Conservation (phyloP, 2,329 filamentous ascomycete species). For the Colletotrichum lindemuthianum region DNA sequence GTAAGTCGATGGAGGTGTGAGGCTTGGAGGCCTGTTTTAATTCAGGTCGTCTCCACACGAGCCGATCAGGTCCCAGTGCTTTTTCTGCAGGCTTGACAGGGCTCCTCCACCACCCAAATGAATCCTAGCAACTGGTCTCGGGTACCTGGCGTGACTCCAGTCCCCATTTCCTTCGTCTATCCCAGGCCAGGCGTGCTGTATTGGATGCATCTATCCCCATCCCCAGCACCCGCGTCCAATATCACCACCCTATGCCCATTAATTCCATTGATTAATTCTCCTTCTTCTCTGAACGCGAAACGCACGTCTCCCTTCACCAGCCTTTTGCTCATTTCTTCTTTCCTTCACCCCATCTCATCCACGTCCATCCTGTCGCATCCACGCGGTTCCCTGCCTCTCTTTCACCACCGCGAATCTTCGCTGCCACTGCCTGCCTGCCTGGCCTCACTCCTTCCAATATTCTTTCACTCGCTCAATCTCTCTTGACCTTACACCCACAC, state of each 20-base stretch:
- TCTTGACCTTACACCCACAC: slow-evolving; percentile 3
- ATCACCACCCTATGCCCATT: slow-evolving; percentile 20
- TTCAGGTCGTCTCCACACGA: slow-evolving; percentile 27
- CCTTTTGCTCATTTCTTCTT: slow-evolving; percentile 6
- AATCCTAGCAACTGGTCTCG: slow-evolving; percentile 19
- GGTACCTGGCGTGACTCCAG: slow-evolving; percentile 27
- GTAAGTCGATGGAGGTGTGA: too few species aligned
- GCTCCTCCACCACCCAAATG: slow-evolving; percentile 4
- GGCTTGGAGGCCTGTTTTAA: slow-evolving; percentile 9
- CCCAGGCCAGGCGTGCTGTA: not conserved
- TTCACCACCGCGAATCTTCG: slow-evolving; percentile 19
- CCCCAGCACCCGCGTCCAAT: slow-evolving; percentile 24
- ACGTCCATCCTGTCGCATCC: not conserved
- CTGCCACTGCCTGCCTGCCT: not conserved
- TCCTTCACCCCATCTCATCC: slow-evolving; percentile 13
- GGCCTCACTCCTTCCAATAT: slow-evolving; percentile 22
- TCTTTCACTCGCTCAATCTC: slow-evolving; percentile 14
- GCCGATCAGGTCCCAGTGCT: slow-evolving; percentile 21
- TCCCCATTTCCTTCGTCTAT: slow-evolving; percentile 1
- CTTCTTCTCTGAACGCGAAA: slow-evolving; percentile 21
- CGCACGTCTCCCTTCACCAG: slow-evolving; percentile 23
- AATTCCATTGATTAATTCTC: slow-evolving; percentile 35
- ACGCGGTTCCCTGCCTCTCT: slow-evolving; percentile 14
- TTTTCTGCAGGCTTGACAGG: slow-evolving; percentile 1
- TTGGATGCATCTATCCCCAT: not conserved